Percentiles rank a stretch among this genome's conserved stretches.
Conservation (phyloP, 164 flowering plant species). For the Dillenia turbinata region DNA sequence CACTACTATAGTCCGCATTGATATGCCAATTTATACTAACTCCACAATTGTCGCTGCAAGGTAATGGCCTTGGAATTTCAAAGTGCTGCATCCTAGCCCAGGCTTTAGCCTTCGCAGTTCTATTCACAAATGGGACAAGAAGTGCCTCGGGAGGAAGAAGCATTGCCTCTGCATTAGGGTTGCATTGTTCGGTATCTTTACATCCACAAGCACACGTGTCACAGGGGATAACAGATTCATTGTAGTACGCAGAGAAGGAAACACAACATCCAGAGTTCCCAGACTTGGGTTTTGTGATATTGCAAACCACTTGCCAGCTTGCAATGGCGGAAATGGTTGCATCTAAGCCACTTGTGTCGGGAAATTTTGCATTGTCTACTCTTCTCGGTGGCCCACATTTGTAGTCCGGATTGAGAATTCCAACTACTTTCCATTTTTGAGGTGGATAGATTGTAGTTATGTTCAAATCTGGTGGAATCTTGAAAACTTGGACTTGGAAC, state of each 20-base stretch:
- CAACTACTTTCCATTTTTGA: constrained; percentile 57
- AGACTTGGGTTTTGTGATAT: constrained; percentile 54
- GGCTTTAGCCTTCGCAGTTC: constrained; percentile 48
- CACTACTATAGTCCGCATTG: constrained; percentile 43
- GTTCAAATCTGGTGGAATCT: constrained; percentile 66
- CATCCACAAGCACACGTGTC: constrained; percentile 85
- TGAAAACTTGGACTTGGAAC: constrained; percentile 63
- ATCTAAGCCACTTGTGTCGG: constrained; percentile 48
- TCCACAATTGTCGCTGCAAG: constrained; percentile 75
- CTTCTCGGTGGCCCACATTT: constrained; percentile 63
- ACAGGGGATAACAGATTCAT: constrained; percentile 75
- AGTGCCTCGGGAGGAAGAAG: constrained; percentile 69
- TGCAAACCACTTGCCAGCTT: constrained; percentile 74
- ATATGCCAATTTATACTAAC: constrained; percentile 86
- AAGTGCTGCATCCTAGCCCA: constrained; percentile 53
- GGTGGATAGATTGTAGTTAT: constrained; percentile 68
- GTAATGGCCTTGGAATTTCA: constrained; percentile 36
- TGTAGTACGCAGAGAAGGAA: constrained; percentile 74
- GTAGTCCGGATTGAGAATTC: constrained; percentile 62
- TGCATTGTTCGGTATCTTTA: constrained; percentile 24
- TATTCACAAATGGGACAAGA: constrained; percentile 63
- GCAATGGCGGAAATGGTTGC: constrained; percentile 39
- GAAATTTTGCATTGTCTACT: constrained; percentile 48
- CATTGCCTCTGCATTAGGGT: constrained; percentile 30
- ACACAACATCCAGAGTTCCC: constrained; percentile 52